These are phyloP conservation scores for Chalara sp. DNA, from an alignment of 2,329 filamentous ascomycete species.

Conservation along the genomic window DNA sequence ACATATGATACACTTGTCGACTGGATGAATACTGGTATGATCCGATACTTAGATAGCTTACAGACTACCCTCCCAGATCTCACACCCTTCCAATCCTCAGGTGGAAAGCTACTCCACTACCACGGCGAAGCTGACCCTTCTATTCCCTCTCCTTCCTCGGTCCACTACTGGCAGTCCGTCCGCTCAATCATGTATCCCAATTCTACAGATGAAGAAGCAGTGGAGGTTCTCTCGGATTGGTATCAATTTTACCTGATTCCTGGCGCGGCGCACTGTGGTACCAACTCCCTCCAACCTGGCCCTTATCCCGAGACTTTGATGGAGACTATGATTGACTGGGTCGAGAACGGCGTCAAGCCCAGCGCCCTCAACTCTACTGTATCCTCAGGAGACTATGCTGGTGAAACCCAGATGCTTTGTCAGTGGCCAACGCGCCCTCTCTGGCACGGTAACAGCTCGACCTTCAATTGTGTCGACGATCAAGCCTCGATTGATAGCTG, in stretches of 20 bases:
- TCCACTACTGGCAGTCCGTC: constrained; percentile 49
- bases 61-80: constrained; percentile 49
- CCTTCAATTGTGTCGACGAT: constrained; percentile 22
- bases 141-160: constrained; percentile 45
- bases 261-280: constrained; percentile 44
- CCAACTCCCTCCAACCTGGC: constrained; percentile 36
- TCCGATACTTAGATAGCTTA: constrained; percentile 41
- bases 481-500: constrained; percentile 20
- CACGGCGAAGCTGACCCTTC: constrained; percentile 49
- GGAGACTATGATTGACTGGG: constrained; percentile 62
- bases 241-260: constrained; percentile 49
- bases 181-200: constrained; percentile 41
- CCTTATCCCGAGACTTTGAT: constrained; percentile 48
- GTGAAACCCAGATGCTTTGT: constrained; percentile 33
- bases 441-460: constrained; percentile 19
- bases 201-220: constrained; percentile 30
- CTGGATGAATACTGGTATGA: constrained; percentile 44
- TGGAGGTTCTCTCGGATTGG: constrained; percentile 40
- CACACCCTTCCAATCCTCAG: constrained; percentile 38
- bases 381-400: constrained; percentile 24
- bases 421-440: constrained; percentile 31
- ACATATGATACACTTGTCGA: constrained; percentile 50
- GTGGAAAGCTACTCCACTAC: constrained; percentile 51
- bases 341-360: constrained; percentile 47
- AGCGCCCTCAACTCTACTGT: constrained; percentile 32